Percentiles rank a stretch among this genome's conserved stretches.
Conservation (phyloP, 345 rosid species). For the Hevea brasiliensis region DNA sequence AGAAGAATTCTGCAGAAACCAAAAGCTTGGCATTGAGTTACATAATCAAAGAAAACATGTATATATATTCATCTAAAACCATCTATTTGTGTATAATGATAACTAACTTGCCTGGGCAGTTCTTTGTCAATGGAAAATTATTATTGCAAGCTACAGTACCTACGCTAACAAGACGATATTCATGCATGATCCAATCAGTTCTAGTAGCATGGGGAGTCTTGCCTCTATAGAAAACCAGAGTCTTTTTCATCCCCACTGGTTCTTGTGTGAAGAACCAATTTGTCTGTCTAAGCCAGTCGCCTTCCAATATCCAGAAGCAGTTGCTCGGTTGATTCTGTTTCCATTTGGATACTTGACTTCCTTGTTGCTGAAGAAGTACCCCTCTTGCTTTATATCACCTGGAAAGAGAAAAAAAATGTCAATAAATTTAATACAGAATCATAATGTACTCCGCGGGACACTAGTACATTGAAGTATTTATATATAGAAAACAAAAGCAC, state of each 20-base stretch:
- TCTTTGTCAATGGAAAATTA: neutral
- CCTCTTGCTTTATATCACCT: conserved; percentile 62
- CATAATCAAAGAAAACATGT: too few relatives aligned
- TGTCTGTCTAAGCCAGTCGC: conserved; percentile 64
- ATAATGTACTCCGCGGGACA: too few relatives aligned
- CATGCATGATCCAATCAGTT: conserved; percentile 95
- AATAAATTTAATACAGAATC: too few relatives aligned
- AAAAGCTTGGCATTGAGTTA: neutral
- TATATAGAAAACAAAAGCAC: too few relatives aligned
- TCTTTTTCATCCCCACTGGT: conserved; percentile 71
- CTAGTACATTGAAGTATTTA: too few relatives aligned
- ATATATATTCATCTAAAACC: too few relatives aligned
- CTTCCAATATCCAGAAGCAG: conserved; percentile 82
- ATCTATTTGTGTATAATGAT: too few relatives aligned
- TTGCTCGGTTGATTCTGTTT: conserved; percentile 54
- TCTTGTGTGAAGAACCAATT: conserved; percentile 40
- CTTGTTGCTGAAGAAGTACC: conserved; percentile 70
- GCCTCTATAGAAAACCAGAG: conserved; percentile 69
- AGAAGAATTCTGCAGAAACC: conserved; percentile 5
- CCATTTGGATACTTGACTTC: conserved; percentile 66
- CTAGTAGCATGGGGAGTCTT: conserved; percentile 58
- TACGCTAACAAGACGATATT: conserved; percentile 51
- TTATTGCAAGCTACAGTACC: conserved; percentile 4
- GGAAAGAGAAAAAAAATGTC: neutral
- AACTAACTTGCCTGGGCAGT: conserved; percentile 33